Conservation (phyloP, 2,329 filamentous ascomycete species). For the Ophiostoma ips region DNA sequence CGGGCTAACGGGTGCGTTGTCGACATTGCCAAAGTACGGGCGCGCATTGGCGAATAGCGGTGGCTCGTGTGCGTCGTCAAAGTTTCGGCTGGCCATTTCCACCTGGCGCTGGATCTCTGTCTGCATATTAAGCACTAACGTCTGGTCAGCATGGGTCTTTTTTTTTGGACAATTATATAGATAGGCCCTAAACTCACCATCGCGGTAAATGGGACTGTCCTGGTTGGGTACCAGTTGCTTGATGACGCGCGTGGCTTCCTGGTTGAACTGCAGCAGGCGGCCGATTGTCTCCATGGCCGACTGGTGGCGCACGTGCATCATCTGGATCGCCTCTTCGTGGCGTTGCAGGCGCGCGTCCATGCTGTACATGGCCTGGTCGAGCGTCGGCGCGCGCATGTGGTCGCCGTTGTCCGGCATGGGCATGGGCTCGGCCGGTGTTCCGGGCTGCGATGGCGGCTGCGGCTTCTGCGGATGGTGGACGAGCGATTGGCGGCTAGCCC, state of each 20-base stretch:
- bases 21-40: slow-evolving; percentile 51
- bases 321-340: slow-evolving; percentile 69
- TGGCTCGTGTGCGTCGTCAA: slow-evolving; percentile 54
- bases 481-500: slow-evolving; percentile 77
- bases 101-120: slow-evolving; percentile 46
- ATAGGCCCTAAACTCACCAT: slow-evolving; percentile 68
- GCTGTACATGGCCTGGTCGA: slow-evolving; percentile 78
- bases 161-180: too few relatives aligned
- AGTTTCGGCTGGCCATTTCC: slow-evolving; percentile 35
- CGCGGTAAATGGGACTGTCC: slow-evolving; percentile 66
- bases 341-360: slow-evolving; percentile 61
- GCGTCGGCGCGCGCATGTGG: slow-evolving; percentile 57
- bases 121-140: slow-evolving; percentile 42
- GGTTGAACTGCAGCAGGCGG: slow-evolving; percentile 60
- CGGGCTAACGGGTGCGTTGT: slow-evolving; percentile 72
- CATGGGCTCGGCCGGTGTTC: slow-evolving; percentile 72
- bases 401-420: slow-evolving; percentile 49
- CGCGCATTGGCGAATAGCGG: slow-evolving; percentile 48
- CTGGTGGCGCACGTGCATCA: slow-evolving; percentile 69
- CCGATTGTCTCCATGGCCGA: slow-evolving; percentile 67
- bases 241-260: slow-evolving; percentile 66
- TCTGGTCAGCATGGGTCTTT: neutral
- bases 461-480: slow-evolving; percentile 73
- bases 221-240: slow-evolving; percentile 59
- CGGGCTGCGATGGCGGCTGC: slow-evolving; percentile 59